A percentile compares a stretch with the other conserved stretches of the same genome.
Conservation (phyloP, 345 rosid species). For the Bretschneidera sinensis region DNA sequence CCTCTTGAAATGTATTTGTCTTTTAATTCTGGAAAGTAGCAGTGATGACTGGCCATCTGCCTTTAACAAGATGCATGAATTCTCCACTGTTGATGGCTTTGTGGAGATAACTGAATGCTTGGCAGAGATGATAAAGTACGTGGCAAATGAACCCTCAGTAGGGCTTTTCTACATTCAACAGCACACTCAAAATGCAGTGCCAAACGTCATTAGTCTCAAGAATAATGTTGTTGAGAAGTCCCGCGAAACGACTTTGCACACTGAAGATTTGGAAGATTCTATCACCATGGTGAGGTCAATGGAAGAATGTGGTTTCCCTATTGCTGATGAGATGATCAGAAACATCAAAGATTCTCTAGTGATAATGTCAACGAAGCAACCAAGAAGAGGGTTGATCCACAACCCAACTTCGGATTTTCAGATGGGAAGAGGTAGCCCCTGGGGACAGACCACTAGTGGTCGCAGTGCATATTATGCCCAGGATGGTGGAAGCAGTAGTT, state of each 20-base stretch:
- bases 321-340: constrained; percentile 84
- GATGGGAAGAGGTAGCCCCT: constrained; percentile 40
- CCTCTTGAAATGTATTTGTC: neutral
- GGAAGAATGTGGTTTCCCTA: constrained; percentile 68
- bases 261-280: constrained; percentile 81
- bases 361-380: constrained; percentile 62
- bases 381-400: constrained; percentile 54
- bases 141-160: constrained; percentile 89
- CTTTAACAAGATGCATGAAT: constrained; percentile 75
- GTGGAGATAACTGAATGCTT: constrained; percentile 80
- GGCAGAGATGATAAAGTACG: constrained; percentile 88
- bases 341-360: constrained; percentile 64
- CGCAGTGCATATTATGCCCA: constrained; percentile 30
- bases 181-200: constrained; percentile 70
- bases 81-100: constrained; percentile 89
- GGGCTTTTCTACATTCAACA: constrained; percentile 90
- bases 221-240: constrained; percentile 49
- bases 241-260: constrained; percentile 55
- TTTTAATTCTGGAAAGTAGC: constrained; percentile 2
- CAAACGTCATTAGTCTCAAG: constrained; percentile 58
- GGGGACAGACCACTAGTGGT: constrained; percentile 45
- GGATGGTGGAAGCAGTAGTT: constrained; percentile 38
- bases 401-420: constrained; percentile 31
- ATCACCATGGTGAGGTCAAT: constrained; percentile 61
- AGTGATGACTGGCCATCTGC: constrained; percentile 51